Evolutionary conservation across 164 flowering plant species (phyloP).

Genomic region (Annona squamosa): DNA sequence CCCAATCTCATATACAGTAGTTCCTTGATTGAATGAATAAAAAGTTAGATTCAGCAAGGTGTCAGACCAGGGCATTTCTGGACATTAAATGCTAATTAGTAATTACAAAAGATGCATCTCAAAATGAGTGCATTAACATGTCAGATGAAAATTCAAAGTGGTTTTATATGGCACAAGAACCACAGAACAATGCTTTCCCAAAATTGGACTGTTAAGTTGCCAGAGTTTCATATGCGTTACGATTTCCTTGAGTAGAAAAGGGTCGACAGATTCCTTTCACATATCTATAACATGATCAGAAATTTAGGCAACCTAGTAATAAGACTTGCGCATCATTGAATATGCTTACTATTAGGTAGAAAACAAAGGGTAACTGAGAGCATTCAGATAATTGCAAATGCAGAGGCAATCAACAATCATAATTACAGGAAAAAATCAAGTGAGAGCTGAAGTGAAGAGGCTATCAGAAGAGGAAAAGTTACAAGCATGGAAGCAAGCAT

Average conservation of each 20-base stretch:
- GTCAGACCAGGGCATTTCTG: no score
- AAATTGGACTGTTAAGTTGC: no score
- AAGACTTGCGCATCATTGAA: background rate
- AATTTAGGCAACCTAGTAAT: no score
- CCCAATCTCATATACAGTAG: no score
- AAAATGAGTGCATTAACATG: background rate
- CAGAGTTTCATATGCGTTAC: background rate
- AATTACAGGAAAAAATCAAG: no score
- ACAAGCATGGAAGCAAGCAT: background rate
- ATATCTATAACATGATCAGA: background rate
- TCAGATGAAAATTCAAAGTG: no score
- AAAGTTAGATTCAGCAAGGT: no score
- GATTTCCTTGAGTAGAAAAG: background rate
- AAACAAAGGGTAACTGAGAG: background rate
- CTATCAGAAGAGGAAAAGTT: background rate
- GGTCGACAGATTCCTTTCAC: background rate
- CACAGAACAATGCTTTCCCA: background rate
- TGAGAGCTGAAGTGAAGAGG: no score
- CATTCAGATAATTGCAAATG: background rate
- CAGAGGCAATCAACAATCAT: background rate
- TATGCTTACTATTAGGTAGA: background rate
- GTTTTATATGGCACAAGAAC: background rate
- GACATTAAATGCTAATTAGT: no score
- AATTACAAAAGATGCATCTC: no score
- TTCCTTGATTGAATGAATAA: no score